A percentile compares a stretch with the other conserved stretches of the same genome.
These are phyloP conservation scores for Yamadazyma akitaensis DNA, from an alignment of 805 yeast species.

Conservation along the genomic window DNA sequence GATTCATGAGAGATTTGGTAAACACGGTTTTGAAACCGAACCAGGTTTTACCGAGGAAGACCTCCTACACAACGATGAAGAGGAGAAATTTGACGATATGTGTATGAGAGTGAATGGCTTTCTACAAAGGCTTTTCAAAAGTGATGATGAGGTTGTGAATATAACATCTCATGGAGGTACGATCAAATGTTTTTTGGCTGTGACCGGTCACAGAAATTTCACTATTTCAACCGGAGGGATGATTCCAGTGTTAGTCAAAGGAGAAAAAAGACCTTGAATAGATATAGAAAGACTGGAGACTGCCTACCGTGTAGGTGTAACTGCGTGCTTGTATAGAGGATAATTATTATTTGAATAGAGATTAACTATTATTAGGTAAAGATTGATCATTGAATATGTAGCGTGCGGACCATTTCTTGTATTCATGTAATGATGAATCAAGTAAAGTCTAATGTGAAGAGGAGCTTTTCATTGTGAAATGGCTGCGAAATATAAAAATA, in stretches of 20 bases:
- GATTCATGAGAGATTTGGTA: constrained; percentile 36
- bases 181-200: constrained; percentile 45
- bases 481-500: too few relatives aligned
- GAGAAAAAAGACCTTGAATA: constrained; percentile 9
- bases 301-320: not conserved
- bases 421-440: too few relatives aligned
- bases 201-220: constrained; percentile 50
- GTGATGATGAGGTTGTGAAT: constrained; percentile 28
- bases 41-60: constrained; percentile 50
- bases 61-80: constrained; percentile 36
- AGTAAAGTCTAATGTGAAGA: too few relatives aligned
- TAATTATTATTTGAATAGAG: too few relatives aligned
- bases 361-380: too few relatives aligned
- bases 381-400: too few relatives aligned
- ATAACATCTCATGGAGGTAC: constrained; percentile 54
- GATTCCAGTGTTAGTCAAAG: constrained; percentile 59
- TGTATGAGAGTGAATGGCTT: constrained; percentile 47
- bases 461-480: too few relatives aligned
- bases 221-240: constrained; percentile 63
- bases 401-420: too few relatives aligned
- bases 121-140: constrained; percentile 30
- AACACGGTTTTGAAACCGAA: constrained; percentile 34
- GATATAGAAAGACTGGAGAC: not conserved
- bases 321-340: too few relatives aligned
- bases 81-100: constrained; percentile 49